Conservation (phyloP, 495 filamentous ascomycete species). For the Talaromyces adpressus region DNA sequence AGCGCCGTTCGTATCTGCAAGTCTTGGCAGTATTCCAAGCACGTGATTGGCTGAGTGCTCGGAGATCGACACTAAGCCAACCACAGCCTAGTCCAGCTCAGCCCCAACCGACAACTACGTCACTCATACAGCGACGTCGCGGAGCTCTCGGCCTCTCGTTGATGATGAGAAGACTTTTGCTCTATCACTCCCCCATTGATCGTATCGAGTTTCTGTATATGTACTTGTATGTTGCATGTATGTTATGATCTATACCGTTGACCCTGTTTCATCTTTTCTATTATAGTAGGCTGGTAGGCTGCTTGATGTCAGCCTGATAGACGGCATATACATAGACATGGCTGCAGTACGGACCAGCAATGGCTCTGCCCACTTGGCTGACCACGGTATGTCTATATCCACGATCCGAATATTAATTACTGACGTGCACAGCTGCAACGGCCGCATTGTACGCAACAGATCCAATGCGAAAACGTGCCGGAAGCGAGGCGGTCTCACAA, state of each 20-base stretch:
- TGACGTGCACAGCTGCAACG: conserved; percentile 33
- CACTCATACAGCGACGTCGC: not conserved
- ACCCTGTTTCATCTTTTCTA: not conserved
- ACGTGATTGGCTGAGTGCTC: not conserved
- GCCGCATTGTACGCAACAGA: conserved; percentile 46
- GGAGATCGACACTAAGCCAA: not conserved
- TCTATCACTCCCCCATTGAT: not conserved
- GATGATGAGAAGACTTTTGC: not conserved
- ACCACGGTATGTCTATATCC: conserved; percentile 34
- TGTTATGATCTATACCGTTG: not conserved
- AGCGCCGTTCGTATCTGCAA: too few relatives aligned
- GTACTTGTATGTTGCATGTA: not conserved
- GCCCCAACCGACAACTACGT: not conserved
- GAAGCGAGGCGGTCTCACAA: conserved; percentile 43
- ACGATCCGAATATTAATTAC: not conserved
- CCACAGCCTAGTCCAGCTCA: not conserved
- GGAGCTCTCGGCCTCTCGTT: not conserved
- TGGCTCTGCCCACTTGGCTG: conserved; percentile 26
- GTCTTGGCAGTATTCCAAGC: too few relatives aligned
- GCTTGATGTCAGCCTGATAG: not conserved
- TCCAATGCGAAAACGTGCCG: conserved; percentile 30
- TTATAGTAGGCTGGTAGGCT: not conserved
- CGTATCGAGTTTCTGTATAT: not conserved
- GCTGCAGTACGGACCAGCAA: not conserved
- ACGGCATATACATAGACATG: not conserved